Percentiles rank a stretch among this genome's conserved stretches.
Conservation (phyloP, 768 basidiomycete genomes). For the Lactarius trivialis region DNA sequence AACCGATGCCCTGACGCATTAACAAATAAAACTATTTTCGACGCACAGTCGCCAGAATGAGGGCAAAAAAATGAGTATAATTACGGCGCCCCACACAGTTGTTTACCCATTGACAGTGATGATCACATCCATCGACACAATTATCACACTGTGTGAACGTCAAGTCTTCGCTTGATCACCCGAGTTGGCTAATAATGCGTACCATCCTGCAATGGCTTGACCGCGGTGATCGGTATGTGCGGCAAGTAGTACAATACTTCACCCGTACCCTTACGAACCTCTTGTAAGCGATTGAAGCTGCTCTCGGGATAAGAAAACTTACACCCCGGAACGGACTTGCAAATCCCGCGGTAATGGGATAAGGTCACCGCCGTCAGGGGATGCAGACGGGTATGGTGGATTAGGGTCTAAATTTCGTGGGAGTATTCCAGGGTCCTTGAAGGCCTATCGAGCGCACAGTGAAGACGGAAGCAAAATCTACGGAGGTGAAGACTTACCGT, state of each 20-base stretch:
- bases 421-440: constrained; percentile 80
- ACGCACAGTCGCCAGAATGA: constrained; percentile 73
- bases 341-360: constrained; percentile 77
- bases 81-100: constrained; percentile 94
- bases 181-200: constrained; percentile 23
- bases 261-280: constrained; percentile 61
- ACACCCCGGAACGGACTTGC: constrained; percentile 72
- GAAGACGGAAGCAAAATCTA: constrained; percentile 24
- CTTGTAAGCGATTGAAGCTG: neutral
- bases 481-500: constrained; percentile 45
- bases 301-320: constrained; percentile 30
- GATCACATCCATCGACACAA: constrained; percentile 93
- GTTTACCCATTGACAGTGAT: constrained; percentile 89
- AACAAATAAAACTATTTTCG: constrained; percentile 1
- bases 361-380: constrained; percentile 54
- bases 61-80: constrained; percentile 87
- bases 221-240: constrained; percentile 86
- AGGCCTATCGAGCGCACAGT: constrained; percentile 44
- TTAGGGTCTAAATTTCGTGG: constrained; percentile 83
- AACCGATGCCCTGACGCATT: constrained; percentile 1
- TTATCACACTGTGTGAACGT: constrained; percentile 71
- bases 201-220: constrained; percentile 96
- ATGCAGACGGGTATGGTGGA: constrained; percentile 66
- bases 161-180: neutral
- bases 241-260: constrained; percentile 92